Evolutionary conservation across 2,329 filamentous ascomycete genomes (phyloP), one percentile per base, ranked within the genome.

Genomic region (Tolypocladium endophyticum): DNA sequence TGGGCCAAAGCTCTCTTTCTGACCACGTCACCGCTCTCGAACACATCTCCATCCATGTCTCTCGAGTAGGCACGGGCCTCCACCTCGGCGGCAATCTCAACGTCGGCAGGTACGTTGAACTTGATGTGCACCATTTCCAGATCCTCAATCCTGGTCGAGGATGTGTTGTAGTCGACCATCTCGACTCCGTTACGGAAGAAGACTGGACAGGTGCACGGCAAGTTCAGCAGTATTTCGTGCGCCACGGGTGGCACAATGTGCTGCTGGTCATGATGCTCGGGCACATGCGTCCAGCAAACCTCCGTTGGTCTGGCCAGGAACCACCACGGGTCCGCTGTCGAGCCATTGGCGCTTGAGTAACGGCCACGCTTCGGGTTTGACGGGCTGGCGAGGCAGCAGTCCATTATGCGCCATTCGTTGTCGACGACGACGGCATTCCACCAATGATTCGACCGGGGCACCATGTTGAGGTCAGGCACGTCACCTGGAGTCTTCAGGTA

Each of bases 381-480:
- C 16, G 93, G 92, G 63, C 88, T 92, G 4, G 94, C 92, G 55
- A 99, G 79, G 41, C 91, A 95, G 71, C 91, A 94, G 72, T 99
- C 94, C 77, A 99, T 90, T 64, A 97, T 89, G 57, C 94, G 88
- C 94, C 94, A 99, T 74, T 97, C 92, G 28, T 89, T 88, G 72
- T 99, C 94, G 11, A 97, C 87, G 41, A 97, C 77, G 23, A 97
- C 90, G 0, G 91, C 87, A 67, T 99, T 99, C 94, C 94, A 99
- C 86, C 89, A 97, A 74, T 99, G 94, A 69, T 99, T 99, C 0
- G 93, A 83, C 36, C 87, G 85, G n/a, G 90, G 90, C 72, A 93
- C 85, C 60, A 88, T 87, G 62, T 89, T 89, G 52, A 92, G 79
- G 67, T 97, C 92, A 1, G 88, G 79, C 9, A 87, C 77, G 68